Evolutionary conservation across 108 stramenopile genomes (phyloP), one percentile per base, ranked within the genome.

Genomic region (Skeletonema marinoi): DNA sequence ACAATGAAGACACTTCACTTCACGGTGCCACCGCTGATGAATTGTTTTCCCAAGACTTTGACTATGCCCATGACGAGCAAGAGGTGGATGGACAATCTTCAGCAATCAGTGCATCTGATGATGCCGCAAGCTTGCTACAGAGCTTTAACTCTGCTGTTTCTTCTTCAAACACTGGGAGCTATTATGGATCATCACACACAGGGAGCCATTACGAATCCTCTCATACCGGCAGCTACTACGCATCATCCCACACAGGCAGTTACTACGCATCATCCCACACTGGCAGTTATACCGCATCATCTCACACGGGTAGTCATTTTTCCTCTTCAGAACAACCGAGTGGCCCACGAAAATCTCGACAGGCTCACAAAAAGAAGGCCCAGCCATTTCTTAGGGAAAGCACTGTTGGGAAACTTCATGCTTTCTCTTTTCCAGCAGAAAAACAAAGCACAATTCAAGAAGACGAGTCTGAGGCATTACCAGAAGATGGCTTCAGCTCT

Each of bases 81-180:
- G 50, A 51, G 14, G 1, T 51, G 50, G 19, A 51, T 19, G 50
- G 14, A 2, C 50, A 7, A 51, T 51, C 50, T 51, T 51, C 50
- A 19, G 50, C 50, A 51, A 51, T 51, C n/a, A 51, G 19, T 51
- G 19, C 50, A 6, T 51, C 50, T 36, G 32, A 63, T 17, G 62
- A 63, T 33, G 32, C 32, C 30, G 62, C 62, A 63, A 36, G 39
- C 62, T 7, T 63, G 30, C 62, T 63, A 8, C 38, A 33, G 39
- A 63, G 14, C 62, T 63, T 63, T 17, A 63, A 63, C 32, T n/a
- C 13, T 63, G 62, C 62, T 33, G 29, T 63, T 21, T 63, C 62
- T 33, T 63, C 62, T 3, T 58, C 56, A 13, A 16, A 48, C 46
- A 21, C 32, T 21, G 60, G 60, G 2, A 62, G 60, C 60, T 62